Evolutionary conservation across 768 basidiomycete genomes (phyloP).

Genomic region (Mycena olivaceomarginata): DNA sequence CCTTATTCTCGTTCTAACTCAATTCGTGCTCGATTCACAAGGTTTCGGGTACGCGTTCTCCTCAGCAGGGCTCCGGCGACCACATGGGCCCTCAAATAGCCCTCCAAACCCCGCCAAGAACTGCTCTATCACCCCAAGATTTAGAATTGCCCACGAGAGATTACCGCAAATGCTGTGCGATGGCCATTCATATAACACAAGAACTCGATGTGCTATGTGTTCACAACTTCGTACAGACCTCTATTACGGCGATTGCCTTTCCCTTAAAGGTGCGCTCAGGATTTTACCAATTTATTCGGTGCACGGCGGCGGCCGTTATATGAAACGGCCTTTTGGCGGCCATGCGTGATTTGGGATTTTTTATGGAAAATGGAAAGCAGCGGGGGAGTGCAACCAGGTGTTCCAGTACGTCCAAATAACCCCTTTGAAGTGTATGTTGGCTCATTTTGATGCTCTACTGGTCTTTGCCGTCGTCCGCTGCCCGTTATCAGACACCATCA

Average conservation of each 20-base stretch:
- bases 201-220: too few relatives aligned
- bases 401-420: conserved; percentile 6
- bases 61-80: neutral
- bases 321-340: too few relatives aligned
- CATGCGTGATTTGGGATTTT: too few relatives aligned
- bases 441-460: neutral
- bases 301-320: too few relatives aligned
- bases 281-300: too few relatives aligned
- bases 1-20: too few relatives aligned
- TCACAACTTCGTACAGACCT: too few relatives aligned
- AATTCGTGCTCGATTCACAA: neutral
- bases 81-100: neutral
- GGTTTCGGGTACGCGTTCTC: neutral
- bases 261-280: too few relatives aligned
- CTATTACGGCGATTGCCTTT: too few relatives aligned
- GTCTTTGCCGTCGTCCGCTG: neutral
- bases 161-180: too few relatives aligned
- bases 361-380: neutral
- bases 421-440: conserved; percentile 8
- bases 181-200: too few relatives aligned
- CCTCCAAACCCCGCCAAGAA: neutral
- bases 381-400: neutral
- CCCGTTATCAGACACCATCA: conserved; percentile 9
- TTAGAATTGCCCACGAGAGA: neutral
- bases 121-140: neutral